phyloP scores from a whole-genome alignment of 108 stramenopile species.

The Pinguiococcus pyrenoidosus region DNA sequence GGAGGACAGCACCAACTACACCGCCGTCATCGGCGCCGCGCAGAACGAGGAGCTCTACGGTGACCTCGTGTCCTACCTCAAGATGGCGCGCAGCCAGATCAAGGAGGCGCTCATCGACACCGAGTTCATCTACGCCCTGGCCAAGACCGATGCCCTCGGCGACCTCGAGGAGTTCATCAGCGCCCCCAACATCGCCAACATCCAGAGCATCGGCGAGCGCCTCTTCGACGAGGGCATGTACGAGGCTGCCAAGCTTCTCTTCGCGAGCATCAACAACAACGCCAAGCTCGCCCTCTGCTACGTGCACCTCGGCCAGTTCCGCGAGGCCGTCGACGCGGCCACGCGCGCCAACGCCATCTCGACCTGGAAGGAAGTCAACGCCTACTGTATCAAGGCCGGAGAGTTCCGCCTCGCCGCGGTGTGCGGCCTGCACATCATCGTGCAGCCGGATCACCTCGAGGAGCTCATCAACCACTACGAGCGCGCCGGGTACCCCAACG shows the following conservation, averaged over 20 bases:
- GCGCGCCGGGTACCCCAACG: constrained; percentile 81
- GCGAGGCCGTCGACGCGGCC: constrained; percentile 97
- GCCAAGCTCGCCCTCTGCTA: constrained; percentile 97
- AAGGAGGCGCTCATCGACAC: constrained; percentile 97
- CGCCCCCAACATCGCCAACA: constrained; percentile 96
- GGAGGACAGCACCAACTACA: constrained; percentile 80
- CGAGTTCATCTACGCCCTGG: constrained; percentile 91
- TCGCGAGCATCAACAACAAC: constrained; percentile 97
- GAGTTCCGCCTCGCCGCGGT: constrained; percentile 93
- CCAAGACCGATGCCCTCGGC: constrained; percentile 85
- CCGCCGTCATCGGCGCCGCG: constrained; percentile 82
- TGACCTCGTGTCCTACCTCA: constrained; percentile 87
- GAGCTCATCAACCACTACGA: constrained; percentile 96
- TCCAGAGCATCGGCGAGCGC: constrained; percentile 84
- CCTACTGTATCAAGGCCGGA: constrained; percentile 80
- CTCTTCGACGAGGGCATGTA: constrained; percentile 91
- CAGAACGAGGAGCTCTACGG: constrained; percentile 78
- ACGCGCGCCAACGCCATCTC: constrained; percentile 89
- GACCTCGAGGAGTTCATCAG: constrained; percentile 92
- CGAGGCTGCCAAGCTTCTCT: constrained; percentile 90
- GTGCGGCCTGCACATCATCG: constrained; percentile 95
- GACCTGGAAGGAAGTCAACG: constrained; percentile 97
- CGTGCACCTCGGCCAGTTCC: constrained; percentile 88
- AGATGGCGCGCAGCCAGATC: constrained; percentile 85
- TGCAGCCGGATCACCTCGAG: constrained; percentile 97